phyloP scores from a whole-genome alignment of 2,329 filamentous ascomycete species.

The Camptophora hylomeconis region DNA sequence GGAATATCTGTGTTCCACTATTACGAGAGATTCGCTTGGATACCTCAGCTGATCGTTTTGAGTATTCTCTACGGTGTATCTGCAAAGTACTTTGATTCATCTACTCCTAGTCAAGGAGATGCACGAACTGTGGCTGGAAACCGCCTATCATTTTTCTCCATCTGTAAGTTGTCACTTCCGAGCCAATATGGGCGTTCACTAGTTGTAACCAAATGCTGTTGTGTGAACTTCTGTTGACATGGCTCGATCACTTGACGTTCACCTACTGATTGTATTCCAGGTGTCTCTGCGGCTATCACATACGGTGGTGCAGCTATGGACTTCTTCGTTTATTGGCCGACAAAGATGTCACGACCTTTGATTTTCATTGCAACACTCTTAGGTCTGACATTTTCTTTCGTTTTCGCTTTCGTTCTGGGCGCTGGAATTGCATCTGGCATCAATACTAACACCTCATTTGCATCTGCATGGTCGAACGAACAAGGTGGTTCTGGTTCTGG shows the following conservation, averaged over 20 bases:
- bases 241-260: too few species aligned
- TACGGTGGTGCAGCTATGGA: slow-evolving; percentile 11
- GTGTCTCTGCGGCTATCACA: slow-evolving; percentile 10
- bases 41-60: slow-evolving; percentile 49
- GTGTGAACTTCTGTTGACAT: too few species aligned
- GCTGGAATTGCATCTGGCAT: slow-evolving; percentile 51
- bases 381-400: slow-evolving; percentile 45
- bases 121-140: slow-evolving; percentile 24
- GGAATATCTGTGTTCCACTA: slow-evolving; percentile 55
- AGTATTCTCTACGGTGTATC: slow-evolving; percentile 50
- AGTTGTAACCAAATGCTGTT: too few species aligned
- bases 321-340: slow-evolving; percentile 50
- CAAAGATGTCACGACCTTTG: slow-evolving; percentile 36
- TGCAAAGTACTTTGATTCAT: slow-evolving; percentile 45
- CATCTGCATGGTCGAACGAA: slow-evolving; percentile 37
- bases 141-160: slow-evolving; percentile 55
- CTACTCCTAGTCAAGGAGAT: slow-evolving; percentile 38
- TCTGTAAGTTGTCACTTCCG: too few species aligned
- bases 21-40: slow-evolving; percentile 54
- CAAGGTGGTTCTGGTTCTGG: slow-evolving; percentile 39
- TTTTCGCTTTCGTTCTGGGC: slow-evolving; percentile 48
- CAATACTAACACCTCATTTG: slow-evolving; percentile 38
- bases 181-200: slow-evolving; percentile 50
- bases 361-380: slow-evolving; percentile 45
- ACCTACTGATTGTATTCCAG: too few species aligned